phyloP scores from a whole-genome alignment of 805 yeast species.

The Lachancea fermentati region DNA sequence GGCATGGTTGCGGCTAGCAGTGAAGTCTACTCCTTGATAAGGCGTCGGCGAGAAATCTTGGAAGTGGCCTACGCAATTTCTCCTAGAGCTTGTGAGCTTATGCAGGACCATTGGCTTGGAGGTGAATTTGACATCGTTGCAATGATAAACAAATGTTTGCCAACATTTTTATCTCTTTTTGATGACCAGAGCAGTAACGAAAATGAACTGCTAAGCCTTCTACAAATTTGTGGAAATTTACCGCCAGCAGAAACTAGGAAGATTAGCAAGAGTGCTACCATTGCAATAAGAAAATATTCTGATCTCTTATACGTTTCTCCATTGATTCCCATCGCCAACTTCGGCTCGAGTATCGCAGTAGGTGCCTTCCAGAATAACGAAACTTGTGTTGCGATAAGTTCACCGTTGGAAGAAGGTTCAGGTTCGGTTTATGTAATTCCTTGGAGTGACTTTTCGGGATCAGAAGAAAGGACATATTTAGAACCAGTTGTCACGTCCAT shows the following conservation, averaged over 20 bases:
- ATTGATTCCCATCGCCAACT: constrained; percentile 29
- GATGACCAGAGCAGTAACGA: constrained; percentile 1
- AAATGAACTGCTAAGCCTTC: neutral
- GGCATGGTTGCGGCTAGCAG: constrained; percentile 48
- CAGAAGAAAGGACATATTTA: neutral
- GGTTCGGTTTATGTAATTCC: constrained; percentile 46
- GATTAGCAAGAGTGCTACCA: neutral
- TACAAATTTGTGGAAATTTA: constrained; percentile 20
- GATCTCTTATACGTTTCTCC: constrained; percentile 19
- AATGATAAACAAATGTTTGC: constrained; percentile 18
- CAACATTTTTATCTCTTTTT: constrained; percentile 13
- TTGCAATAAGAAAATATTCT: neutral
- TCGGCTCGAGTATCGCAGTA: constrained; percentile 41
- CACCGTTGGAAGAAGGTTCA: constrained; percentile 40
- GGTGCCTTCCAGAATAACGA: constrained; percentile 39
- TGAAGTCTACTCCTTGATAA: constrained; percentile 33
- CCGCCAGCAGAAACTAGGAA: constrained; percentile 9
- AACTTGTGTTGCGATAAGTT: constrained; percentile 44
- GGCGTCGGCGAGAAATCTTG: constrained; percentile 13
- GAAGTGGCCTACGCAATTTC: constrained; percentile 14
- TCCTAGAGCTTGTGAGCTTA: constrained; percentile 19
- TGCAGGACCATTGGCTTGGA: constrained; percentile 25
- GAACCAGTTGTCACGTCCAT: constrained; percentile 15
- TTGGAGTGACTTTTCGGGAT: constrained; percentile 25
- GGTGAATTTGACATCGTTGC: constrained; percentile 23